These are phyloP conservation scores for Prunus dulcis DNA, from an alignment of 306 rosid species.

Conservation along the genomic window DNA sequence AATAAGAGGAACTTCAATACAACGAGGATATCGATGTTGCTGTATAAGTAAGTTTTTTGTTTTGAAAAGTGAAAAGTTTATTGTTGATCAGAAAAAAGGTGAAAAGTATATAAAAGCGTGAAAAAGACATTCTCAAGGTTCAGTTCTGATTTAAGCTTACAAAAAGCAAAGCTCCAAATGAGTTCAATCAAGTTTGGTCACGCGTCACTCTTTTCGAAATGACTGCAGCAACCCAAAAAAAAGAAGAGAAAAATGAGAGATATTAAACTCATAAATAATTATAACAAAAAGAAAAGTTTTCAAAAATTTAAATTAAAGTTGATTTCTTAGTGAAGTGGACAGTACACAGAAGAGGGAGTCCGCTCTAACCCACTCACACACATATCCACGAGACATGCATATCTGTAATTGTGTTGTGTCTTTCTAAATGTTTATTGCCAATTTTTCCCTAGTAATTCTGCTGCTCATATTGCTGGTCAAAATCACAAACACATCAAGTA, in stretches of 20 bases:
- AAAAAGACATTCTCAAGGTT: conserved; percentile 8
- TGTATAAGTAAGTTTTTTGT: too few species aligned
- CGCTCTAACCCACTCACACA: conserved; percentile 28
- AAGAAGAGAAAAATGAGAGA: neutral
- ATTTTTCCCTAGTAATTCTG: too few species aligned
- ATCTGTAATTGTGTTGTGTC: neutral
- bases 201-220: conserved; percentile 53
- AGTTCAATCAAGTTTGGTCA: conserved; percentile 34
- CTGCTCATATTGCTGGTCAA: neutral
- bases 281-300: neutral
- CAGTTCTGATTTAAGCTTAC: neutral
- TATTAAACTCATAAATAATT: neutral
- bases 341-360: conserved; percentile 19
- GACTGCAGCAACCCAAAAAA: conserved; percentile 9
- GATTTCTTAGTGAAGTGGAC: conserved; percentile 49
- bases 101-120: neutral
- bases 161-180: conserved; percentile 31
- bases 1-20: too few species aligned
- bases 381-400: neutral
- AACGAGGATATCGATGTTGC: too few species aligned
- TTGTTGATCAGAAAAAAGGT: neutral
- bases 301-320: conserved; percentile 72
- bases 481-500: neutral
- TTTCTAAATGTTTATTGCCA: too few species aligned
- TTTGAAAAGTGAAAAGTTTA: too few species aligned